A percentile compares a stretch with the other conserved stretches of the same genome.
Conservation (phyloP, 805 yeast genomes). For the Torulaspora maleeae region DNA sequence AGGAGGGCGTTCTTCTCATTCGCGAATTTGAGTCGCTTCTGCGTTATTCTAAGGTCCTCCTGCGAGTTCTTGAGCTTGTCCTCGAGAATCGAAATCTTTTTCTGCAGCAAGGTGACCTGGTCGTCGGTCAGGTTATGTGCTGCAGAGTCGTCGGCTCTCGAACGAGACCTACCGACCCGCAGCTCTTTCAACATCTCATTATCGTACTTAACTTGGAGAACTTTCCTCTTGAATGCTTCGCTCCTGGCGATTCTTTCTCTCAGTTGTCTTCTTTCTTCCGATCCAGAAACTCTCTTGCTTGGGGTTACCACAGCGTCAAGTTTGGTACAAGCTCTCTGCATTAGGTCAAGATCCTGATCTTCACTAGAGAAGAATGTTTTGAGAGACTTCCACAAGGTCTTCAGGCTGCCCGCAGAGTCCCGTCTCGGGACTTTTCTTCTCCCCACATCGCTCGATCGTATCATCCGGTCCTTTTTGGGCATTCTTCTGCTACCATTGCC, state of each 20-base stretch:
- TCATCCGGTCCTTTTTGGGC: conserved; percentile 3
- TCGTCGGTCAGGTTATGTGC: conserved; percentile 14
- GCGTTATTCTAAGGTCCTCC: conserved; percentile 21
- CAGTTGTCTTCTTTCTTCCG: conserved; percentile 13
- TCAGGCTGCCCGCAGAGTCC: conserved; percentile 3
- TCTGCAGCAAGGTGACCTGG: conserved; percentile 18
- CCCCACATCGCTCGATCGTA: conserved; percentile 2
- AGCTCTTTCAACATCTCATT: conserved; percentile 26
- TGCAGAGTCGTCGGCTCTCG: neutral
- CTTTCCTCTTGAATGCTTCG: conserved; percentile 29
- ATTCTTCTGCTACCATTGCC: conserved; percentile 11
- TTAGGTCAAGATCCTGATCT: conserved; percentile 18
- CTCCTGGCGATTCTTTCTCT: conserved; percentile 27
- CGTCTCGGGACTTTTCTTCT: conserved; percentile 1
- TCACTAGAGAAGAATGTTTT: conserved; percentile 21
- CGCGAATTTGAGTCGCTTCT: conserved; percentile 29
- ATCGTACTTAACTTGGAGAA: conserved; percentile 29
- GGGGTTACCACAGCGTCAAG: conserved; percentile 10
- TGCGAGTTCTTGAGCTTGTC: conserved; percentile 11
- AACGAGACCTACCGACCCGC: conserved; percentile 21
- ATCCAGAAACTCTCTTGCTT: conserved; percentile 5
- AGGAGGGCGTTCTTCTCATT: conserved; percentile 30
- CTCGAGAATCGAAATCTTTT: conserved; percentile 15
- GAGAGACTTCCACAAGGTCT: conserved; percentile 7
- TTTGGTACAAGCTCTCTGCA: conserved; percentile 23